Percentiles rank a stretch among this genome's conserved stretches.
These are phyloP conservation scores for Haplosporangium gracile DNA, from an alignment of 192 early-diverging fungal genomes.

Conservation along the genomic window DNA sequence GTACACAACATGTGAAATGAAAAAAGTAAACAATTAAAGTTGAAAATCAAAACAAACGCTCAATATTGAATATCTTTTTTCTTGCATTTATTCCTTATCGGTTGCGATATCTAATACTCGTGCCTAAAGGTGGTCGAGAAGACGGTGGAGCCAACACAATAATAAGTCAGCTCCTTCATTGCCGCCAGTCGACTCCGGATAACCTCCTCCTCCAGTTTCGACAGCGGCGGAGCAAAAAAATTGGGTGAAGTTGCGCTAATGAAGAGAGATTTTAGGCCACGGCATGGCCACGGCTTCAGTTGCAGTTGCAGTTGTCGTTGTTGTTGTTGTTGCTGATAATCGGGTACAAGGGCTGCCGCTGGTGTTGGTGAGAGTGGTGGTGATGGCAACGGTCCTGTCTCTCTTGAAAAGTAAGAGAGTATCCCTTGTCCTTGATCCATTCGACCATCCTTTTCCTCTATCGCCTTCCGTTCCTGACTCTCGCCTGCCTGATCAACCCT, in stretches of 20 bases:
- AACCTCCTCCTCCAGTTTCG: slow-evolving; percentile 11
- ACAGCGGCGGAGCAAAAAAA: slow-evolving; percentile 6
- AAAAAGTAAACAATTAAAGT: neutral
- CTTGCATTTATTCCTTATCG: neutral
- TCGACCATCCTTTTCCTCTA: neutral
- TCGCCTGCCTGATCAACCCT: neutral
- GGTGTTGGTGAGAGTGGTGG: neutral
- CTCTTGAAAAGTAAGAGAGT: neutral
- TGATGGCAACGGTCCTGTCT: neutral
- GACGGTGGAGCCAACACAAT: slow-evolving; percentile 15
- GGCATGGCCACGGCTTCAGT: slow-evolving; percentile 13
- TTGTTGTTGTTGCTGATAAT: neutral
- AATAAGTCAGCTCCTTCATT: slow-evolving; percentile 9
- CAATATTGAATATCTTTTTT: neutral
- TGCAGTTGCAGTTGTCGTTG: neutral
- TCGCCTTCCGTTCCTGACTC: neutral
- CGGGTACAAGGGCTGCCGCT: neutral
- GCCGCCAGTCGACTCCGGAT: slow-evolving; percentile 1
- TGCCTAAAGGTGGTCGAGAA: slow-evolving; percentile 5
- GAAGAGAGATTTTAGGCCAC: neutral
- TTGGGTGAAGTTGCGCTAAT: slow-evolving; percentile 4
- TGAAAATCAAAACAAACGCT: neutral
- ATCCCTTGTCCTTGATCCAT: neutral
- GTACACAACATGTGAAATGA: neutral
- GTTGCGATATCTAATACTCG: neutral